Evolutionary conservation across 768 basidiomycete species (phyloP), one percentile per base, ranked within the genome.

Genomic region (Amanita rimosa): DNA sequence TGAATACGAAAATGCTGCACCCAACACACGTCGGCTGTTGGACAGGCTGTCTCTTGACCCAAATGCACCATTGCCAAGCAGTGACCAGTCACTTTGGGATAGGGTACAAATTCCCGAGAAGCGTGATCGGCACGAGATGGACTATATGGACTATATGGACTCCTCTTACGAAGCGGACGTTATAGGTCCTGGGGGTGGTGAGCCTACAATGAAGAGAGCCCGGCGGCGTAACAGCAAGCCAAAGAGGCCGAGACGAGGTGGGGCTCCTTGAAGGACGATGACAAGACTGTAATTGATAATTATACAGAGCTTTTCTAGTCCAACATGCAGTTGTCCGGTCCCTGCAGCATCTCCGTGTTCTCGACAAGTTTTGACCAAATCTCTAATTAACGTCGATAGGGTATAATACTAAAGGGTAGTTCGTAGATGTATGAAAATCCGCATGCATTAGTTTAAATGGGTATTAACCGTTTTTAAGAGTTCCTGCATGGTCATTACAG

Each of bases 21-120:
- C 48, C 14, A 43, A 16, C 33, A 11, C 40, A 4, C 39, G 48
- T 9, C 48, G 27, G 4, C 31, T 49, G 27, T 21, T 49, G 27
- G 48, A 42, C 16, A 40, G 48, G 17, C 14, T 49, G 29, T 42
- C 48, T 3, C 34, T 49, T 6, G 48, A 42, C 11, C 14, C 31
- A 11, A 29, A 29, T 29, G 29, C 29, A 10, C 40, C 42, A 6
- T 9, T 22, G 24, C 39, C 17, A 7, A 38, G 4, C 14, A 40
- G 42, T 17, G 48, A 49, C 6, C 49, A 19, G 34, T 33, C 50
- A 19, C 36, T 45, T 22, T 43, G 65, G 22, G 70, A 71, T 37
- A 58, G 71, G 46, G 62, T 71, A 2, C 58, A 62, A 39, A 60
- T 70, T 19, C 69, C 69, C 7, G 60, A 66, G 26, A 72, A 72